Conservation (phyloP, 2,329 filamentous ascomycete genomes). For the Curvularia sp. region DNA sequence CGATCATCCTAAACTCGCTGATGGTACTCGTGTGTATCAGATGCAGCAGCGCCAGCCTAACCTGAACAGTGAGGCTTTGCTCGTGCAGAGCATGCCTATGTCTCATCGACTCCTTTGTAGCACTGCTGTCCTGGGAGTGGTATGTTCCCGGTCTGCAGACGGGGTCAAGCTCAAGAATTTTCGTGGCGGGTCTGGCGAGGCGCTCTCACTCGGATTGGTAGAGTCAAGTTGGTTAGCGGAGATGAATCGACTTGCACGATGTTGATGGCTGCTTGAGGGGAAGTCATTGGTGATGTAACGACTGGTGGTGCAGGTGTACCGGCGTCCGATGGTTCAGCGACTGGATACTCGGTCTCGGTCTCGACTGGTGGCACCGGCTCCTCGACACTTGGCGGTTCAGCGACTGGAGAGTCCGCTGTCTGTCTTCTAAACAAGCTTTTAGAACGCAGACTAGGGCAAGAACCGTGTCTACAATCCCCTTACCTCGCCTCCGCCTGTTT, state of each 20-base stretch:
- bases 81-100: constrained; percentile 16
- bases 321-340: neutral
- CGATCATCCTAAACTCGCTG: constrained; percentile 13
- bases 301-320: neutral
- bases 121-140: constrained; percentile 1
- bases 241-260: neutral
- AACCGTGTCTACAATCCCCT: neutral
- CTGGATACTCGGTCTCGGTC: neutral
- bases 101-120: constrained; percentile 22
- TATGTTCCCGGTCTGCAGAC: neutral
- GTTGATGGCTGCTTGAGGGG: neutral
- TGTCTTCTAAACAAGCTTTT: neutral
- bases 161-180: neutral
- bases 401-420: neutral
- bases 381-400: neutral
- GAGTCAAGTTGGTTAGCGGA: neutral
- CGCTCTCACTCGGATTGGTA: neutral
- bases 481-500: neutral
- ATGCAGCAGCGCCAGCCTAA: constrained; percentile 22
- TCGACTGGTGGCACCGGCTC: neutral
- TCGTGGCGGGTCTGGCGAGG: neutral
- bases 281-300: neutral
- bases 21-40: constrained; percentile 13
- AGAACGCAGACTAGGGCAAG: neutral
- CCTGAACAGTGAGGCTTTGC: constrained; percentile 6